phyloP scores from a whole-genome alignment of 2,329 filamentous ascomycete genomes.

The Trichoderma koningiopsis region DNA sequence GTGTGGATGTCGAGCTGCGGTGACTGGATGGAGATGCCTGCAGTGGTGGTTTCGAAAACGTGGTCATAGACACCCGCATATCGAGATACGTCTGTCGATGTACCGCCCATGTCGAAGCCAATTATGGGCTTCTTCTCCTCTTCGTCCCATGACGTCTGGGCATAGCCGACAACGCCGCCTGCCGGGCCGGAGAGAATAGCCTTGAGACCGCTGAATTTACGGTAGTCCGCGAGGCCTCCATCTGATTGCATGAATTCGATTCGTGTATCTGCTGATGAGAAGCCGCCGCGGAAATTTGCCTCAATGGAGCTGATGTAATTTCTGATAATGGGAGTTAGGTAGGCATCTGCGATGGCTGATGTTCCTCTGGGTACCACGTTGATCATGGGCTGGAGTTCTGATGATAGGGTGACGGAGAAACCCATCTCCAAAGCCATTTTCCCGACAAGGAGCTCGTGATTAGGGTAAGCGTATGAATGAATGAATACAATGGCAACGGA shows the following conservation, averaged over 20 bases:
- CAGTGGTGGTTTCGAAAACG: constrained; percentile 73
- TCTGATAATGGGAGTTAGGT: constrained; percentile 45
- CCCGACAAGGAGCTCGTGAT: constrained; percentile 52
- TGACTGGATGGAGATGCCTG: constrained; percentile 75
- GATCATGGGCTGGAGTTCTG: constrained; percentile 46
- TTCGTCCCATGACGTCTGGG: constrained; percentile 70
- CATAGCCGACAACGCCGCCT: constrained; percentile 77
- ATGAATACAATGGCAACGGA: constrained; percentile 64
- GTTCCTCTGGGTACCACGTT: constrained; percentile 49
- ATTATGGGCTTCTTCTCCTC: constrained; percentile 70
- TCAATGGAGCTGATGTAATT: constrained; percentile 41
- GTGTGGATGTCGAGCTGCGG: constrained; percentile 83
- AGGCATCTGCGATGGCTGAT: constrained; percentile 48
- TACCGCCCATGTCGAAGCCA: constrained; percentile 74
- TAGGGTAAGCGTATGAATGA: constrained; percentile 67
- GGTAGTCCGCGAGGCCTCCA: constrained; percentile 54
- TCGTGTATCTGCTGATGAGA: constrained; percentile 44
- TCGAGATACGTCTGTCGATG: constrained; percentile 72
- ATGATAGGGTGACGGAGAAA: constrained; percentile 45
- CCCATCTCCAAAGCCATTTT: constrained; percentile 44
- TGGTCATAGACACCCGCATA: constrained; percentile 55
- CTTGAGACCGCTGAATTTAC: constrained; percentile 67
- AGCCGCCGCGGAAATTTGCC: constrained; percentile 42
- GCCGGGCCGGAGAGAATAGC: constrained; percentile 74
- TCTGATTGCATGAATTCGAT: constrained; percentile 75